Conservation (phyloP, 2,329 filamentous ascomycete species). For the Neospermospora avenae region DNA sequence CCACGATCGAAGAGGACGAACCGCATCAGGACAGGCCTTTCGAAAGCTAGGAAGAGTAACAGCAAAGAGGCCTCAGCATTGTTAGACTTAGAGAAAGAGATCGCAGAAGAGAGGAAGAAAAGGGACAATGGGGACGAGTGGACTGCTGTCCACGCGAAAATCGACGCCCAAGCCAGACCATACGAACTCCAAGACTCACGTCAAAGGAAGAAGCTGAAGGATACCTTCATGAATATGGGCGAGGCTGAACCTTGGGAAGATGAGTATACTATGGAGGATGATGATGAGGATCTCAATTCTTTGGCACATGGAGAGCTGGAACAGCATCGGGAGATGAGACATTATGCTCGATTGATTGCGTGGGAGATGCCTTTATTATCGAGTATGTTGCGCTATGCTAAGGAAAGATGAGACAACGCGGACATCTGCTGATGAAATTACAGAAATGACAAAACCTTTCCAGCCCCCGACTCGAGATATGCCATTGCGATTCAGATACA, state of each 20-base stretch:
- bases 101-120: not conserved
- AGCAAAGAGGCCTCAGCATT: slow-evolving; percentile 5
- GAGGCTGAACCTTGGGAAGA: slow-evolving; percentile 32
- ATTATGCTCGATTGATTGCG: slow-evolving; percentile 81
- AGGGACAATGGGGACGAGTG: slow-evolving; percentile 11
- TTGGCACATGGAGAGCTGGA: slow-evolving; percentile 85
- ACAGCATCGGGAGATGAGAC: slow-evolving; percentile 80
- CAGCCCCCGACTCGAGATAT: slow-evolving; percentile 62
- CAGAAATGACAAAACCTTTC: slow-evolving; percentile 83
- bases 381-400: slow-evolving; percentile 55
- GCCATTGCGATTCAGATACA: slow-evolving; percentile 91
- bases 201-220: slow-evolving; percentile 27
- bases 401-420: too few relatives aligned
- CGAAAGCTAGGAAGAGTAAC: slow-evolving; percentile 13
- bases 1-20: slow-evolving; percentile 14
- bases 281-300: slow-evolving; percentile 79
- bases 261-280: slow-evolving; percentile 48
- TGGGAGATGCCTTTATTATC: slow-evolving; percentile 95
- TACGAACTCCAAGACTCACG: slow-evolving; percentile 4
- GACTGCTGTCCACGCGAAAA: slow-evolving; percentile 4
- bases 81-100: not conserved
- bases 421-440: slow-evolving; percentile 18
- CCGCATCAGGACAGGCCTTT: not conserved
- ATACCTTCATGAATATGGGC: slow-evolving; percentile 35
- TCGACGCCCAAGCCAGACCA: slow-evolving; percentile 9